Evolutionary conservation across 2,329 filamentous ascomycete genomes (phyloP).

Genomic region (Fusarium veterinarium): DNA sequence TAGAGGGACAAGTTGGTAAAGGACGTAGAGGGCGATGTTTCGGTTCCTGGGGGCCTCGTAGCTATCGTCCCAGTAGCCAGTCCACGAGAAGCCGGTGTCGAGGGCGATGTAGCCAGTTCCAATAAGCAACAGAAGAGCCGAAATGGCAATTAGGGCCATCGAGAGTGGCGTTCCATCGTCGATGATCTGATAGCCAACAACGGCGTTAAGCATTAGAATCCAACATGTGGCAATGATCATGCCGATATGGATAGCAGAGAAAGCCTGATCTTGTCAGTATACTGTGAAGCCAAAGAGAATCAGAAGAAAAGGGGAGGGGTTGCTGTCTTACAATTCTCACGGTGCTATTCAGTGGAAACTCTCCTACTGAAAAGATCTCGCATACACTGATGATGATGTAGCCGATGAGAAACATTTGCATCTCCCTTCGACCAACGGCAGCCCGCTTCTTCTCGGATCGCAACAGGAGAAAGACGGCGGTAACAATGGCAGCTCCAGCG

Average conservation of each 20-base stretch:
- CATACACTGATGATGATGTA: constrained; percentile 92
- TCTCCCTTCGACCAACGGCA: constrained; percentile 94
- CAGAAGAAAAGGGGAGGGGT: neutral
- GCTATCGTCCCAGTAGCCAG: constrained; percentile 77
- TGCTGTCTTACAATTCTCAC: constrained; percentile 77
- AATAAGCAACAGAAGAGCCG: constrained; percentile 79
- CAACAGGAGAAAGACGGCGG: constrained; percentile 75
- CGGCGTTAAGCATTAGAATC: constrained; percentile 90
- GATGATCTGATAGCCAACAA: constrained; percentile 92
- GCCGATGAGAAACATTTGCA: constrained; percentile 90
- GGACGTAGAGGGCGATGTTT: constrained; percentile 88
- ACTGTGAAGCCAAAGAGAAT: neutral
- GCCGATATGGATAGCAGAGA: constrained; percentile 90
- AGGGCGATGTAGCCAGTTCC: constrained; percentile 96
- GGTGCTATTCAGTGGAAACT: constrained; percentile 78
- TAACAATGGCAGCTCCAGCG: constrained; percentile 78
- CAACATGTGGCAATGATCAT: constrained; percentile 89
- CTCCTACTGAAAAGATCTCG: constrained; percentile 95
- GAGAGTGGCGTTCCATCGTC: constrained; percentile 93
- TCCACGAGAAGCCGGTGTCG: constrained; percentile 91
- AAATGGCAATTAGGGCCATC: constrained; percentile 77
- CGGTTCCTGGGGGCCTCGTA: constrained; percentile 76
- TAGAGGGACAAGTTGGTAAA: constrained; percentile 91
- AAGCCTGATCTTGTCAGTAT: constrained; percentile 67
- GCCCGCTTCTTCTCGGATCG: constrained; percentile 90